Percentiles rank a stretch among this genome's conserved stretches.
Evolutionary conservation across 371 early-diverging fungal species (phyloP).

Genomic region (Lichtheimia hyalospora): DNA sequence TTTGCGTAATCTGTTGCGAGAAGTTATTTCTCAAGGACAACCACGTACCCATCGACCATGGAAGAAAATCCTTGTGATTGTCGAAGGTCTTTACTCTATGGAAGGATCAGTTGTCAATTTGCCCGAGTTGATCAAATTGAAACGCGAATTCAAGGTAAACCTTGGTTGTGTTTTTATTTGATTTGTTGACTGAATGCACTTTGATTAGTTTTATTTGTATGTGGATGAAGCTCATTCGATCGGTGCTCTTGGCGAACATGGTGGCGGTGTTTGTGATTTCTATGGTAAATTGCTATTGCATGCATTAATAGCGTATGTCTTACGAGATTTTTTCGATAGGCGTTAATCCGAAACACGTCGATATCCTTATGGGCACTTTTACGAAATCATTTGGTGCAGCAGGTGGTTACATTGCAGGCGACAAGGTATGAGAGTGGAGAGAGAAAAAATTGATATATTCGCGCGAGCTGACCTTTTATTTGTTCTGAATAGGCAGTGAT

Average conservation of each 20-base stretch:
- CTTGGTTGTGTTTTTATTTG: neutral
- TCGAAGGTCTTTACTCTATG: constrained; percentile 99
- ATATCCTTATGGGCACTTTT: constrained; percentile 99
- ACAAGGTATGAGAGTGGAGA: constrained; percentile 13
- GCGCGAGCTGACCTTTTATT: too few relatives aligned
- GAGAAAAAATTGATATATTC: too few relatives aligned
- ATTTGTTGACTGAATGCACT: neutral
- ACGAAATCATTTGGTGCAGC: constrained; percentile 99
- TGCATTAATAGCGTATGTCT: neutral
- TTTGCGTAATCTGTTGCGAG: constrained; percentile 87
- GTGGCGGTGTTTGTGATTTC: constrained; percentile 96
- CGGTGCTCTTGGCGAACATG: constrained; percentile 90
- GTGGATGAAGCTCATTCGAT: constrained; percentile 99
- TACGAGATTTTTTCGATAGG: constrained; percentile 43
- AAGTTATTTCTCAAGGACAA: constrained; percentile 97
- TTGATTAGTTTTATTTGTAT: constrained; percentile 85
- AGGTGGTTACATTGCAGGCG: constrained; percentile 95
- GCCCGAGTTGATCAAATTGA: constrained; percentile 90
- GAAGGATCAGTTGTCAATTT: constrained; percentile 96
- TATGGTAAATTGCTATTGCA: constrained; percentile 74
- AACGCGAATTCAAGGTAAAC: constrained; percentile 91
- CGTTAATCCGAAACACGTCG: constrained; percentile 91
- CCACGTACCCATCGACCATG: constrained; percentile 98
- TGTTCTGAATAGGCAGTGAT: constrained; percentile 62
- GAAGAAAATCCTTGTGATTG: constrained; percentile 98